Base-by-base conservation (phyloP, 768 basidiomycete species). In the Aureoboletus auriporus region DNA sequence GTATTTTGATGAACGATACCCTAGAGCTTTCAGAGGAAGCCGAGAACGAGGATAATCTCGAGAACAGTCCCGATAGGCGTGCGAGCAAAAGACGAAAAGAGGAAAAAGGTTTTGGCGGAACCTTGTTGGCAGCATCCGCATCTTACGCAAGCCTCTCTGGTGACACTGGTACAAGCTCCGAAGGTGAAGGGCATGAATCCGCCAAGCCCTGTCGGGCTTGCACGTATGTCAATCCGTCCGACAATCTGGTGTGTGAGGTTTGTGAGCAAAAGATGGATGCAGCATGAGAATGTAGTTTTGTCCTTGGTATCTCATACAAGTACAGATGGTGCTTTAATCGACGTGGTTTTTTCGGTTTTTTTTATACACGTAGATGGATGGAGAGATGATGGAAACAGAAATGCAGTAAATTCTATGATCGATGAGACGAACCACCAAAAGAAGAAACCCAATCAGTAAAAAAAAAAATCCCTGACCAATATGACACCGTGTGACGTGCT, bases 101-200 rank as follows among this genome's bases (percentile, higher is more conserved):
- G 41, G 85, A 87, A 66, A 74, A 71, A 53, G 89, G 83, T 3
- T 91, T 91, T 62, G 76, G 77, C 44, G 88, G 89, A 23, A 91
- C 89, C 20, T 63, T 89, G 38, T 73, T 90, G 29, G 78, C 79
- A 39, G 72, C 77, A 54, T 62, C 64, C 44, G 45, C 63, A 44
- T 51, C 51, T 54, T 55, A 65, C 47, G 61, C 64, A 40, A 60
- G 47, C 52, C 51, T 66, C n/a, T 52, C 59, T 39, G 59, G 55
- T 46, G 65, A 66, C 52, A 61, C 66, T 17, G 55, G 56, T 38
- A 68, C 67, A 54, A 67, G 66, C 20, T 67, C 69, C 42, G 67
- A 74, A 51, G 60, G 56, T 37, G 57, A 60, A 54, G 57, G 54
- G 53, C 60, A 56, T 4, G 60, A 62, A 16, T 52, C 47, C 11